A percentile compares a stretch with the other conserved stretches of the same genome.
These are phyloP conservation scores for Fermentozyma sake DNA, from an alignment of 1,139 yeast species.

Conservation along the genomic window DNA sequence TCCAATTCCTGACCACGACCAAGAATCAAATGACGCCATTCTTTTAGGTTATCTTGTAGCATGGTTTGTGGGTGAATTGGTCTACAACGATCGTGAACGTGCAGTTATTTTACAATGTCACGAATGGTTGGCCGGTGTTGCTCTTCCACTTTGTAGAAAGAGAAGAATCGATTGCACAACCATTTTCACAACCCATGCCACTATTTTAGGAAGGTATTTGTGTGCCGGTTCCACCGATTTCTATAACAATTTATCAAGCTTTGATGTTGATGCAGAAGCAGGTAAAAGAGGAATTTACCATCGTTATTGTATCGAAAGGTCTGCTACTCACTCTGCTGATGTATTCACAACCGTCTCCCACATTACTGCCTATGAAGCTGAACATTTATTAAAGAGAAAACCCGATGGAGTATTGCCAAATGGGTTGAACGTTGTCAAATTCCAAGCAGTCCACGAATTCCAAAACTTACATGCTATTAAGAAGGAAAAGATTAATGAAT, in stretches of 20 bases:
- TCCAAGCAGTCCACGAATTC: slow-evolving; percentile 96
- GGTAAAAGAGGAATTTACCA: slow-evolving; percentile 97
- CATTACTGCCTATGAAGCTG: slow-evolving; percentile 92
- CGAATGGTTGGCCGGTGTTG: slow-evolving; percentile 98
- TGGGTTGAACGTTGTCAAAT: slow-evolving; percentile 92
- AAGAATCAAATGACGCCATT: slow-evolving; percentile 88
- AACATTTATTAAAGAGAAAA: slow-evolving; percentile 86
- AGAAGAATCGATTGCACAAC: slow-evolving; percentile 92
- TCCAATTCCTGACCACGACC: slow-evolving; percentile 87
- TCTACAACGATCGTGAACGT: slow-evolving; percentile 71
- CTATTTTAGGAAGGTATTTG: slow-evolving; percentile 86
- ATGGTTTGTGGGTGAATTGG: slow-evolving; percentile 95
- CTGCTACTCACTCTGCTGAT: slow-evolving; percentile 94
- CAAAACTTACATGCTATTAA: slow-evolving; percentile 91
- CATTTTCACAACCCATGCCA: slow-evolving; percentile 96
- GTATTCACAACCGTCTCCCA: slow-evolving; percentile 97
- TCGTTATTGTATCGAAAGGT: slow-evolving; percentile 92
- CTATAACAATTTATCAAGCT: slow-evolving; percentile 83
- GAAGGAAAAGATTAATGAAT: slow-evolving; percentile 90
- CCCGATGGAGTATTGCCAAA: slow-evolving; percentile 98
- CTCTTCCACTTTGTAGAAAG: slow-evolving; percentile 86
- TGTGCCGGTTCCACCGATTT: slow-evolving; percentile 97
- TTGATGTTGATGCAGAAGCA: slow-evolving; percentile 97
- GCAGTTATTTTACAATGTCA: slow-evolving; percentile 95
- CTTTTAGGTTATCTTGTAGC: slow-evolving; percentile 90